Conservation (phyloP, 1,284 basidiomycete species). For the Moesziomyces globuligerus region DNA sequence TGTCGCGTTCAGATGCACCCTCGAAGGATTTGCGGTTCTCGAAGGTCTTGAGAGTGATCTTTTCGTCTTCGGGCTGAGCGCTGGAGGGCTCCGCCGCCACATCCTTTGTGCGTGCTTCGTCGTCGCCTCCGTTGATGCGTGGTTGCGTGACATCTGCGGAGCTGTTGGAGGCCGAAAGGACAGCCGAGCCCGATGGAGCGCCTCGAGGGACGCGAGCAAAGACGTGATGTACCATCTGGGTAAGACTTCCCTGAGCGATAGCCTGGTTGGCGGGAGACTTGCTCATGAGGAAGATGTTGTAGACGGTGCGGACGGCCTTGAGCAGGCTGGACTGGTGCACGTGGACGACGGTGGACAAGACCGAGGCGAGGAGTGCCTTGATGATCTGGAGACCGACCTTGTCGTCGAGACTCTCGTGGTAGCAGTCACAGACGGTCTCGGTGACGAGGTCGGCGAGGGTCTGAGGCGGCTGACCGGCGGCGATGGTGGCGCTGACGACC, state of each 20-base stretch:
- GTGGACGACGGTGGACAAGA: conserved; percentile 60
- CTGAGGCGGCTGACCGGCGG: conserved; percentile 36
- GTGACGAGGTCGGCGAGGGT: conserved; percentile 64
- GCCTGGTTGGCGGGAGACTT: conserved; percentile 63
- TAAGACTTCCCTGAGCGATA: conserved; percentile 64
- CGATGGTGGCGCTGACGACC: conserved; percentile 22
- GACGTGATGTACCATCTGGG: conserved; percentile 66
- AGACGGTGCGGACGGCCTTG: conserved; percentile 69
- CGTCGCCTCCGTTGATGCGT: conserved; percentile 8
- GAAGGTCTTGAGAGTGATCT: conserved; percentile 59
- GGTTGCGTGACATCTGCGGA: conserved; percentile 19
- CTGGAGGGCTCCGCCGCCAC: background rate
- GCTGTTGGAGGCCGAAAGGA: conserved; percentile 30
- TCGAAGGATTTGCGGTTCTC: conserved; percentile 64
- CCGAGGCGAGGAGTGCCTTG: conserved; percentile 65
- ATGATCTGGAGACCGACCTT: conserved; percentile 64
- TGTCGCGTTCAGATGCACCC: conserved; percentile 59
- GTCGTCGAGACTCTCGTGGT: conserved; percentile 62
- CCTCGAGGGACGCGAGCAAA: conserved; percentile 61
- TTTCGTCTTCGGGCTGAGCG: conserved; percentile 29
- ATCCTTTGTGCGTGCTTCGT: background rate
- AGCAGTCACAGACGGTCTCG: conserved; percentile 65
- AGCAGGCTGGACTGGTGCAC: conserved; percentile 65
- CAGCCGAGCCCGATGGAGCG: conserved; percentile 5
- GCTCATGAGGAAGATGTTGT: conserved; percentile 66